Conservation (phyloP, 345 rosid species). For the Citropsis articulata region DNA sequence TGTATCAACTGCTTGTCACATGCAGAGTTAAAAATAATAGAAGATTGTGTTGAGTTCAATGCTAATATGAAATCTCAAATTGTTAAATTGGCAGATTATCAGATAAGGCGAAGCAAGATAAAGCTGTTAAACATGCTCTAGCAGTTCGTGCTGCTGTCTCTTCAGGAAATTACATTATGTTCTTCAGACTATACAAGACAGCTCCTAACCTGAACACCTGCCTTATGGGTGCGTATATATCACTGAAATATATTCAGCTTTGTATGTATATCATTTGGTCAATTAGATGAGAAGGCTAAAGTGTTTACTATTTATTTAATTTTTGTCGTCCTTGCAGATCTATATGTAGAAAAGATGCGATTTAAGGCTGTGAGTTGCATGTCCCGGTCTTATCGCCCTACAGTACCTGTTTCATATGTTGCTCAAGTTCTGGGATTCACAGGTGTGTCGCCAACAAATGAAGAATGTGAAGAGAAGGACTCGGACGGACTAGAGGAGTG, state of each 20-base stretch:
- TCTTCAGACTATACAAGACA: slow-evolving; percentile 78
- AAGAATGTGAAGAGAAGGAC: slow-evolving; percentile 56
- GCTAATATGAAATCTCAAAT: slow-evolving; percentile 13
- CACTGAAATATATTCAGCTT: background rate
- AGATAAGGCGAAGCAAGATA: slow-evolving; percentile 59
- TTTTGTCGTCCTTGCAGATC: slow-evolving; percentile 51
- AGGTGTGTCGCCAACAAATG: slow-evolving; percentile 26
- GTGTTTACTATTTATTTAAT: background rate
- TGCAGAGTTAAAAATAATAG: background rate
- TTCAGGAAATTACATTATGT: slow-evolving; percentile 81
- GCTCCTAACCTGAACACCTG: slow-evolving; percentile 89
- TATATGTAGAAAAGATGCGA: slow-evolving; percentile 86
- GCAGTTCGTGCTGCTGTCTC: slow-evolving; percentile 93
- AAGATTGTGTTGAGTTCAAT: background rate
- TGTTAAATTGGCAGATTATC: slow-evolving; percentile 57
- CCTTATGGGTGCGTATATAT: slow-evolving; percentile 74
- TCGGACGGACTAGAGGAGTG: slow-evolving; percentile 65
- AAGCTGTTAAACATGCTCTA: slow-evolving; percentile 92
- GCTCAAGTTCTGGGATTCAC: slow-evolving; percentile 74
- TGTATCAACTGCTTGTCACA: background rate
- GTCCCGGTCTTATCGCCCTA: slow-evolving; percentile 88
- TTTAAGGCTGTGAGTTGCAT: slow-evolving; percentile 87
- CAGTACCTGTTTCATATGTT: slow-evolving; percentile 70
- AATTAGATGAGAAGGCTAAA: background rate
- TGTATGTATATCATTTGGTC: background rate